These are phyloP conservation scores for Penicillium subrubescens DNA, from an alignment of 495 filamentous ascomycete genomes.

Conservation along the genomic window DNA sequence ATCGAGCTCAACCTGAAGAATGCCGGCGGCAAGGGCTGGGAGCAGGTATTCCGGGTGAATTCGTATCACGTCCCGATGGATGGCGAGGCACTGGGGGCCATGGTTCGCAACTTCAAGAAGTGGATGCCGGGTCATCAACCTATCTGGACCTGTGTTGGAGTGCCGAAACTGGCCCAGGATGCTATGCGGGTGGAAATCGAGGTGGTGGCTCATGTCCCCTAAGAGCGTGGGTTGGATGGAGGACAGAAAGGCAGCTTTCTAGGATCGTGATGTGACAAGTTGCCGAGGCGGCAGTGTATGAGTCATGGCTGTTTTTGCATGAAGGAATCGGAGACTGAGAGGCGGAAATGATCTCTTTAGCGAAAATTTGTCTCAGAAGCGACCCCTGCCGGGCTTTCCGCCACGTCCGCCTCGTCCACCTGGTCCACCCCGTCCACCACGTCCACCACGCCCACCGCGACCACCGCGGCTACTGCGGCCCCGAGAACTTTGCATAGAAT, in stretches of 20 bases:
- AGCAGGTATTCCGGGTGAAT: conserved; percentile 54
- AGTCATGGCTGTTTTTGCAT: not conserved
- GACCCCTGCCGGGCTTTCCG: conserved; percentile 7
- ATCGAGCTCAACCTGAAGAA: conserved; percentile 48
- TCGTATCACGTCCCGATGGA: conserved; percentile 50
- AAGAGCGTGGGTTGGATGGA: not conserved
- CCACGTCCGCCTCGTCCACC: conserved; percentile 26
- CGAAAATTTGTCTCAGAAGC: not conserved
- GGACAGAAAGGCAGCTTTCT: not conserved
- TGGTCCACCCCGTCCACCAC: conserved; percentile 5
- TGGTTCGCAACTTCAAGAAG: conserved; percentile 49
- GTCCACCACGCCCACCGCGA: conserved; percentile 1
- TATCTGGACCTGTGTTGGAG: conserved; percentile 53
- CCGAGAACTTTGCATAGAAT: conserved; percentile 51
- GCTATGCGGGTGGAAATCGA: conserved; percentile 61
- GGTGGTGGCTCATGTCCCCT: conserved; percentile 47
- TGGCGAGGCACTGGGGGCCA: conserved; percentile 38
- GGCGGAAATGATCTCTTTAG: not conserved
- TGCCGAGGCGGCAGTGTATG: not conserved
- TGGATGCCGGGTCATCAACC: conserved; percentile 55
- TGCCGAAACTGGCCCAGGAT: conserved; percentile 42
- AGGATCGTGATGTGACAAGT: not conserved
- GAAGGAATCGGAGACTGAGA: not conserved
- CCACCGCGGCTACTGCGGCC: conserved; percentile 41
- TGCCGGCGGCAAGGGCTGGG: conserved; percentile 60